Percentiles rank a stretch among this genome's conserved stretches.
These are phyloP conservation scores for Ramularia collo-cygni DNA, from an alignment of 2,329 filamentous ascomycete species.

Conservation along the genomic window DNA sequence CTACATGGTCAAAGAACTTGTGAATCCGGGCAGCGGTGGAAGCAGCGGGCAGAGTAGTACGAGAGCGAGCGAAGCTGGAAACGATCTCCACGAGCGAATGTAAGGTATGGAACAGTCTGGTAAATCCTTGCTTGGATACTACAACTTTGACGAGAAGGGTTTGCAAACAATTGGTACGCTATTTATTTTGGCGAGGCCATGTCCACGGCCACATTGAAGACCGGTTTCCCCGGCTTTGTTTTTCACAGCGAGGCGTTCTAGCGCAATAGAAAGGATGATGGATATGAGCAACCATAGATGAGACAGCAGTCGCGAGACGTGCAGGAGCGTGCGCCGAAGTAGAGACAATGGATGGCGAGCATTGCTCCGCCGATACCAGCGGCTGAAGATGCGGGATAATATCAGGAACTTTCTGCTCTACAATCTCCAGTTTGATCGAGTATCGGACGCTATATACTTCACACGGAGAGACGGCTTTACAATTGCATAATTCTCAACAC, in stretches of 20 bases:
- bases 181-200: constrained; percentile 3
- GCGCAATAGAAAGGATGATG: constrained; percentile 23
- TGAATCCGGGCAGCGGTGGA: constrained; percentile 62
- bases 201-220: constrained; percentile 3
- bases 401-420: no score
- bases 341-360: constrained; percentile 10
- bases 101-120: background rate
- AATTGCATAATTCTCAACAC: no score
- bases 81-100: constrained; percentile 27
- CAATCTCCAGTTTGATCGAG: no score
- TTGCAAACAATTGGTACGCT: constrained; percentile 5
- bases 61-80: constrained; percentile 27
- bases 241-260: constrained; percentile 21
- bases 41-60: constrained; percentile 51
- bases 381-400: constrained; percentile 2
- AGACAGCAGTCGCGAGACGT: constrained; percentile 20
- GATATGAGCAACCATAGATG: constrained; percentile 11
- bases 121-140: background rate
- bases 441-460: no score
- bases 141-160: background rate
- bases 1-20: constrained; percentile 64
- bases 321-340: constrained; percentile 7
- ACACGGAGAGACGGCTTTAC: no score
- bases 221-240: constrained; percentile 5
- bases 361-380: constrained; percentile 13